These are phyloP conservation scores for Zygosaccharomyces pseudobailii DNA, from an alignment of 1,139 yeast genomes.

Conservation along the genomic window DNA sequence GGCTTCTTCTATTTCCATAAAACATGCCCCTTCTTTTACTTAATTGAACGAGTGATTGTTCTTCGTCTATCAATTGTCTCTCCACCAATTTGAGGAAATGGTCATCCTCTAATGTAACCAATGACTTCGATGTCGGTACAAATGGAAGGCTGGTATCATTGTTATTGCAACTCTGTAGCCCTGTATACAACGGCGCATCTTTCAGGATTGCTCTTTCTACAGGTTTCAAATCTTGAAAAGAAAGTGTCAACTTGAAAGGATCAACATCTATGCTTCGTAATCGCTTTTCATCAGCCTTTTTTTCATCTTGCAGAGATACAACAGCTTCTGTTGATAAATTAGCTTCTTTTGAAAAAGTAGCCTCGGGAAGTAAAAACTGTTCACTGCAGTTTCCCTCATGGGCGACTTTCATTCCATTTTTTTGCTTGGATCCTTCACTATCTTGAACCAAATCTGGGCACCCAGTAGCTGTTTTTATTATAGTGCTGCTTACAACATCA, in stretches of 20 bases:
- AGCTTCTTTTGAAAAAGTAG: constrained; percentile 35
- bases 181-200: constrained; percentile 50
- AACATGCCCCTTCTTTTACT: constrained; percentile 36
- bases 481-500: not conserved
- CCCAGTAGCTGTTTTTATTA: constrained; percentile 13
- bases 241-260: constrained; percentile 58
- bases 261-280: constrained; percentile 19
- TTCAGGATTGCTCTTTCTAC: constrained; percentile 52
- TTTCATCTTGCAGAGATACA: constrained; percentile 25
- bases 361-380: constrained; percentile 32
- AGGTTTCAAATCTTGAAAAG: constrained; percentile 48
- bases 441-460: constrained; percentile 10
- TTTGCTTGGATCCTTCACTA: not conserved
- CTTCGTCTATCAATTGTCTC: constrained; percentile 43
- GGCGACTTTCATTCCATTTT: not conserved
- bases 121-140: constrained; percentile 55
- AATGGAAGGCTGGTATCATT: constrained; percentile 33
- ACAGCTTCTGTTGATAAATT: constrained; percentile 33
- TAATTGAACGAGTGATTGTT: constrained; percentile 33
- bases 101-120: constrained; percentile 59
- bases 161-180: constrained; percentile 33
- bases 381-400: constrained; percentile 8
- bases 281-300: not conserved
- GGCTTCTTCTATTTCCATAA: constrained; percentile 51
- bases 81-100: constrained; percentile 59